Base-by-base conservation (phyloP, 176 grass and related monocot species). In the Poa annua region DNA sequence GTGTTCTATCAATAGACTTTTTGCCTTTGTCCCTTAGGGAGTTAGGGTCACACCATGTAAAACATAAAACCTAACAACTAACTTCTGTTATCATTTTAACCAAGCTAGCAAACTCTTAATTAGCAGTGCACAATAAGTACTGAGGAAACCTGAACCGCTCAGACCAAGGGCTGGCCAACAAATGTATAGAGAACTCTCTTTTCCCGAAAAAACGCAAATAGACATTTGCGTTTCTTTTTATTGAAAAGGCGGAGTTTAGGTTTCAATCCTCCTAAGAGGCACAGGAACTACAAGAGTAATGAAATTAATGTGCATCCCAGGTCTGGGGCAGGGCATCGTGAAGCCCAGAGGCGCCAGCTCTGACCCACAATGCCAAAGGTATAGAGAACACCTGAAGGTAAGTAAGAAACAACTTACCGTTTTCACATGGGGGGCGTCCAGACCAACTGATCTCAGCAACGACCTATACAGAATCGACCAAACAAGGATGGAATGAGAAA, bases 361-460 rank as follows among this genome's bases (percentile, higher is more conserved):
- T 29, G 29, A 29, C 29, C 29, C 29, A 29, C 29, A 29, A 29
- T 29, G 29, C 29, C 29, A 29, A 29, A 29, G 29, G 29, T 39
- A 25, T 11, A 21, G 75, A 57, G 49, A 66, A 86, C 33, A 66
- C 55, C 55, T 6, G 36, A 88, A 57, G 8, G 20, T 50, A n/a
- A 60, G 45, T 26, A 4, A 66, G 63, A 19, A 78, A 59, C 0
- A 83, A 83, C 83, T 83, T 83, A 88, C 90, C 62, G 14, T 84
- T 80, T 89, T 85, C 86, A 92, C 52, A 29, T 71, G 80, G 56
- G 90, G 86, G 26, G 76, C 86, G 70, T 92, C 86, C 21, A 92
- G 14, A 5, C 90, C 90, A 84, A 86, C 86, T 48, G 69, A 82
- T 84, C 55, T 88, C 75, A 92, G 63, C 60, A 92, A 83, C n/a